Evolutionary conservation across 2,329 filamentous ascomycete species (phyloP), one percentile per base, ranked within the genome.

Genomic region (Verticillium nubilum): DNA sequence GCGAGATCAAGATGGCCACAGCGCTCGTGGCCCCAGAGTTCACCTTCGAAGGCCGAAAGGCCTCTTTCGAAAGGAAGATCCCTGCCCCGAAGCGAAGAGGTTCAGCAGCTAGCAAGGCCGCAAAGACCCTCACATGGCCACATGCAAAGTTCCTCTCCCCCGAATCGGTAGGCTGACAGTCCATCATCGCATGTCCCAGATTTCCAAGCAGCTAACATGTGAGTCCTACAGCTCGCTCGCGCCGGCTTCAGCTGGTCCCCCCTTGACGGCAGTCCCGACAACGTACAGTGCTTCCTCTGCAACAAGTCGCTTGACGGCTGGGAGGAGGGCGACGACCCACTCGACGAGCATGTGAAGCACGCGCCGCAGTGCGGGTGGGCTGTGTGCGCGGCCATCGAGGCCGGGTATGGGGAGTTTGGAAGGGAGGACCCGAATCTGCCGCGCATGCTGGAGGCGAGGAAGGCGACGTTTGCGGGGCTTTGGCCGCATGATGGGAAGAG

Each of bases 161-260:
- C 13, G 81, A 85, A 65, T 84, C 88, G 64, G 89, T 91, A 59
- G 47, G 63, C 29, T 12, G n/a, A n/a, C n/a, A n/a, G n/a, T 31
- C 29, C 29, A 31, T 31, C 12, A n/a, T n/a, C n/a, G n/a, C n/a
- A n/a, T n/a, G n/a, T n/a, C n/a, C n/a, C n/a, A n/a, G n/a, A n/a
- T n/a, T n/a, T n/a, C n/a, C n/a, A n/a, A n/a, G n/a, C n/a, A n/a
- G n/a, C n/a, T n/a, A n/a, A n/a, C n/a, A n/a, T 31, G 56, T 53
- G 56, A 42, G 13, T 54, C 33, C 50, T 54, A 52, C 70, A 97
- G 90, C 87, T 99, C 67, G 94, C 95, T 4, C 86, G 85, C 69
- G 94, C 95, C 59, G 95, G 95, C 37, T 97, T 99, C 77, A 95
- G 89, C 76, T 98, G 91, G 76, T 85, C 87, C 62, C 94, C 95